Conservation (phyloP, 495 filamentous ascomycete species). For the Penicillium soppii region DNA sequence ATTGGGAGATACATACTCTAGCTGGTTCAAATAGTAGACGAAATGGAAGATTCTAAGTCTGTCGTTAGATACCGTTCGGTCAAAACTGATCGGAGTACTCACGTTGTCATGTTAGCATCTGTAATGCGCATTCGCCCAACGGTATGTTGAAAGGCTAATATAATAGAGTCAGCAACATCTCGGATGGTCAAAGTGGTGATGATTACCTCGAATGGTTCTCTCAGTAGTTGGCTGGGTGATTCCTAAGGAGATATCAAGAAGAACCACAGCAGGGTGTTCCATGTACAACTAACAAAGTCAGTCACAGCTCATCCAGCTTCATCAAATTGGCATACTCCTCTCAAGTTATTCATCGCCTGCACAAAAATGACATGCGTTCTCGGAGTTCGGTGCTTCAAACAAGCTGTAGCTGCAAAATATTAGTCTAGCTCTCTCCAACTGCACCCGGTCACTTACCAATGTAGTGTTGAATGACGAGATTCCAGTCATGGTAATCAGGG, state of each 20-base stretch:
- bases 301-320: slow-evolving; percentile 60
- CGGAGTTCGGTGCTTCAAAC: too few relatives aligned
- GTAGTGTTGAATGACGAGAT: slow-evolving; percentile 61
- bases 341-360: slow-evolving; percentile 12
- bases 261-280: background rate
- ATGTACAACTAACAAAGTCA: slow-evolving; percentile 48
- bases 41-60: background rate
- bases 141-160: background rate
- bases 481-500: slow-evolving; percentile 46
- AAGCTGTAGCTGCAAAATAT: slow-evolving; percentile 21
- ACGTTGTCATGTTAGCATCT: background rate
- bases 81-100: background rate
- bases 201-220: background rate
- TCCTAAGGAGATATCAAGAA: background rate
- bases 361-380: slow-evolving; percentile 7
- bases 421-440: background rate
- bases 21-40: background rate
- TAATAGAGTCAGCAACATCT: background rate
- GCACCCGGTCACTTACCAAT: slow-evolving; percentile 11
- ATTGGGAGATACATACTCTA: background rate
- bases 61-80: background rate
- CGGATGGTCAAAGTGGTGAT: background rate
- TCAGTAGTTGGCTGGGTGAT: background rate
- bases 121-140: background rate
- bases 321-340: slow-evolving; percentile 27